These are phyloP conservation scores for Rhododendron vialii DNA, from an alignment of 148 eudicot species.

Conservation along the genomic window DNA sequence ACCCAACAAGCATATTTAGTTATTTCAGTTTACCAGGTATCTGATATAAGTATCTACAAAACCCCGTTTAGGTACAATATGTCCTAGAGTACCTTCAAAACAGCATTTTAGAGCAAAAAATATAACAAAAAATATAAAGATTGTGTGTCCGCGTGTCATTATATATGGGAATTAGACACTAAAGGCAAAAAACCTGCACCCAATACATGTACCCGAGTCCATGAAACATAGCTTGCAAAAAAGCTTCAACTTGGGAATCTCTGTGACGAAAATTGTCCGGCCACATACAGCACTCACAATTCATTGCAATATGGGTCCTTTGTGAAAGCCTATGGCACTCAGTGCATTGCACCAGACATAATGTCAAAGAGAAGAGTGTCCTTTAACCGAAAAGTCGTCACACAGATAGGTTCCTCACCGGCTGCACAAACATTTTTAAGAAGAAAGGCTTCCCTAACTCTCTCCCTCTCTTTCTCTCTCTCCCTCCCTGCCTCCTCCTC, in stretches of 20 bases:
- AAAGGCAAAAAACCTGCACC: not conserved
- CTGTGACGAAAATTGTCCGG: not conserved
- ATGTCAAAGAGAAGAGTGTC: not conserved
- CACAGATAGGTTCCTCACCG: not conserved
- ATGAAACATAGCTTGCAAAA: not conserved
- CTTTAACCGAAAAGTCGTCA: not conserved
- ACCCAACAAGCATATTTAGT: not conserved
- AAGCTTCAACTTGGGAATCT: not conserved
- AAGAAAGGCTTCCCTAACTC: not conserved
- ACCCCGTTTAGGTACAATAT: not conserved
- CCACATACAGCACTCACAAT: not conserved
- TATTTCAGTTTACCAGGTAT: not conserved
- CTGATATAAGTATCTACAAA: not conserved
- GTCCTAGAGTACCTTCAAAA: not conserved
- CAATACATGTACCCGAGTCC: not conserved
- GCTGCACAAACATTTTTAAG: not conserved
- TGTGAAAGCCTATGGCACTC: not conserved
- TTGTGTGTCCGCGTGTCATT: not conserved
- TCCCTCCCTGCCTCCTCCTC: not conserved
- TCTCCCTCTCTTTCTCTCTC: not conserved
- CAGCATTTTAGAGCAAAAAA: not conserved
- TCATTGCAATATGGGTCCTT: not conserved
- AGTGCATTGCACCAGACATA: not conserved
- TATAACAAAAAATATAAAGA: not conserved
- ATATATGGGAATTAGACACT: not conserved